These are phyloP conservation scores for Logfia minima DNA, from an alignment of 129 eudicot species.

Conservation along the genomic window DNA sequence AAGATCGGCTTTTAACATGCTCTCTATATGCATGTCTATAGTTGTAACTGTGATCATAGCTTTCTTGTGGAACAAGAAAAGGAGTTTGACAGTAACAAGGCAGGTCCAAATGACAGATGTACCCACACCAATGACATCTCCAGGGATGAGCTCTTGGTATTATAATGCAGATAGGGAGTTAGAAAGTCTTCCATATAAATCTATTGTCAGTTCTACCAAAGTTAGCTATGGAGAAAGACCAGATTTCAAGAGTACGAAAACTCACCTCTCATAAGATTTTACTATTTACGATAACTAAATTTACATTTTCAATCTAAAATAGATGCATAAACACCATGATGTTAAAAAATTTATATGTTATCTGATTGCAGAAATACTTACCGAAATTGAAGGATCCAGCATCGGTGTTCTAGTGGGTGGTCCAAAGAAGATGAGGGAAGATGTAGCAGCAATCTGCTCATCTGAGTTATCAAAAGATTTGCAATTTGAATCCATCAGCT, in stretches of 20 bases:
- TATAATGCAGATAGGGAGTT: slow-evolving; percentile 49
- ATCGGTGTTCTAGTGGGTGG: slow-evolving; percentile 66
- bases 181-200: slow-evolving; percentile 47
- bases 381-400: slow-evolving; percentile 40
- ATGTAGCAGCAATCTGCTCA: slow-evolving; percentile 64
- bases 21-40: slow-evolving; percentile 45
- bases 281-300: neutral
- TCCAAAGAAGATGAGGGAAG: slow-evolving; percentile 61
- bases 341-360: neutral
- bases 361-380: slow-evolving; percentile 44
- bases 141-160: slow-evolving; percentile 43
- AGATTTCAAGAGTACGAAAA: slow-evolving; percentile 54
- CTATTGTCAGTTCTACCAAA: slow-evolving; percentile 33
- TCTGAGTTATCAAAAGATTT: slow-evolving; percentile 42
- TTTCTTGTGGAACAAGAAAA: slow-evolving; percentile 58
- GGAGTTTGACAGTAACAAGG: slow-evolving; percentile 32
- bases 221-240: slow-evolving; percentile 55
- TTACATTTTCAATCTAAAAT: neutral
- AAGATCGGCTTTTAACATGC: slow-evolving; percentile 35
- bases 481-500: slow-evolving; percentile 64
- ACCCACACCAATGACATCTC: slow-evolving; percentile 43
- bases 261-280: neutral
- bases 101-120: slow-evolving; percentile 39
- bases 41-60: slow-evolving; percentile 35
- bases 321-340: neutral